Base-by-base conservation (phyloP, 352 stramenopile genomes). In the Phytopythium mirpurense region DNA sequence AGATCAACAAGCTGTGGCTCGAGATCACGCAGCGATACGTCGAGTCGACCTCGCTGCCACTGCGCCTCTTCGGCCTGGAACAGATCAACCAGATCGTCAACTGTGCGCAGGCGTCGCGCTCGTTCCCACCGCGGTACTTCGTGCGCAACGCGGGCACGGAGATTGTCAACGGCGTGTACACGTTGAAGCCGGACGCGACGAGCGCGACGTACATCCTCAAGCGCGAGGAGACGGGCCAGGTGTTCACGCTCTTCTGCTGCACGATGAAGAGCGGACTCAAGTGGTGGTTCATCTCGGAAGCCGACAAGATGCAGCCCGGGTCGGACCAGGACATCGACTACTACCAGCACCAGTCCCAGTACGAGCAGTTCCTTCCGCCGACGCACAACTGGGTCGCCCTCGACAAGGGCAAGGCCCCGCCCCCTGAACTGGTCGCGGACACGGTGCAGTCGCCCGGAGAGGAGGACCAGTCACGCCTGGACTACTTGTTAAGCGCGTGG, bases 241-340 rank as follows among this genome's bases (percentile, higher is more conserved):
- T 79, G 31, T 92, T 98, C 35, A 98, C 96, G 11, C 73, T 99
- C 1, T 98, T 98, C 72, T 96, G 93, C 45, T 99, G 96, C 67
- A 98, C 90, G 16, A 99, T 99, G 96, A 96, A 98, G 59, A 98
- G 90, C 51, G 94, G 97, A 6, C 86, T 97, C 36, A 98, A 98
- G 73, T 99, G 96, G 96, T 99, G 97, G 97, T 99, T 99, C 65
- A 95, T 99, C 42, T 98, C 92, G 24, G 95, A 98, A 62, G 96
- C 96, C 2, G 97, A 99, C 64, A 88, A 96, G 57, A 90, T 97
- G 64, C 90, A 98, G 57, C 96, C 96, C 32, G 97, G 97, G 26
- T 98, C 97, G 8, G 96, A 99, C 64, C 95, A 98, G 61, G 97
- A 99, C 70, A 95, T 98, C 59, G 96, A 99, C 67, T 99, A 99